Base-by-base conservation (phyloP, 768 basidiomycete genomes). In the Cystoderma amianthinum region DNA sequence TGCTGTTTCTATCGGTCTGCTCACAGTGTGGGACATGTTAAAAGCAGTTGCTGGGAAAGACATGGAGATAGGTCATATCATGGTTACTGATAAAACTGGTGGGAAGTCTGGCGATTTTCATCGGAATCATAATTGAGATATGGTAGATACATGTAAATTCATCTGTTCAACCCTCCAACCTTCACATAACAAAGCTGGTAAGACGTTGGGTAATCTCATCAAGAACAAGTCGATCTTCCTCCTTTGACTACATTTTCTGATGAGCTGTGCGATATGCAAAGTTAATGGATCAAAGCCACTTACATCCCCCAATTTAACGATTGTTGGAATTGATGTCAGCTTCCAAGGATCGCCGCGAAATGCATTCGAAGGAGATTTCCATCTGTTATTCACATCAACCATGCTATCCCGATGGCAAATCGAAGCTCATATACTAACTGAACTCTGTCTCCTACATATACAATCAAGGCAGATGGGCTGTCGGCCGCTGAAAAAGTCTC, bases 11-110 rank as follows among this genome's bases (percentile, higher is more conserved):
- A 67, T 86, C 21, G 82, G 81, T 4, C 68, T 88, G 22, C 64
- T 94, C 41, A 89, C 88, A 1, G 80, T 93, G 11, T 95, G 90
- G 86, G 90, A 92, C 55, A 93, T 95, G 91, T 72, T 93, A 21
- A 93, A 94, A 62, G 84, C 85, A 3, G 82, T 90, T 2, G 89
- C 86, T 1, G 92, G 89, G n/a, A 74, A 75, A 55, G 85, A 88
- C 43, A 92, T 95, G 87, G 63, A 75, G 44, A 87, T 96, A 24
- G 68, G 76, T 15, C 73, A 78, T 17, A 74, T 91, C 25, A 61
- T 72, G 47, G 82, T 91, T 2, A 63, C 67, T 1, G 59, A 63
- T 22, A 93, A 93, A 59, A 65, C 71, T 20, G 91, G 89, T 10
- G 91, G 90, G 13, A 70, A 69, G 58, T 82, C 80, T 51, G 85